Evolutionary conservation across 352 stramenopile species (phyloP).

Genomic region (Phytophthora melonis): DNA sequence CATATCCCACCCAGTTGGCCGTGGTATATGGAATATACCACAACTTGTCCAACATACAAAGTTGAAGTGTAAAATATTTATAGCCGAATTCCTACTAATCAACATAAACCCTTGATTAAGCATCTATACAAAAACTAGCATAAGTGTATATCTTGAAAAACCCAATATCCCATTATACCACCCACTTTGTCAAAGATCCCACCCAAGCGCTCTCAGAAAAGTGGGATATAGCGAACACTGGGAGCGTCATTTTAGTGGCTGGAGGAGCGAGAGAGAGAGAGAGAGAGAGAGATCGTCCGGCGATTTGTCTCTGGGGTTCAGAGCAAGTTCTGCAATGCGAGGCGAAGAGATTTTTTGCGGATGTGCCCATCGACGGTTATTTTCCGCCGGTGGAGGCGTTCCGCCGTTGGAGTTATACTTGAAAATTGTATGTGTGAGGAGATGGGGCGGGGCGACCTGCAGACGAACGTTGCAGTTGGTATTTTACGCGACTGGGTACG

Average conservation of each 20-base stretch:
- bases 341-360: not conserved
- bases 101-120: no score
- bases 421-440: slow-evolving; percentile 18
- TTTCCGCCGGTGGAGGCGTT: slow-evolving; percentile 33
- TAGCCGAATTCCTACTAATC: no score
- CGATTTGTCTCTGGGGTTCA: slow-evolving; percentile 12
- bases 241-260: slow-evolving; percentile 41
- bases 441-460: not conserved
- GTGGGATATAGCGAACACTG: no score
- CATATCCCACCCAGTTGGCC: no score
- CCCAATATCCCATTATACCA: no score
- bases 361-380: slow-evolving; percentile 19
- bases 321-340: slow-evolving; percentile 22
- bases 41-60: no score
- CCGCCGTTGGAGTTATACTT: slow-evolving; percentile 31
- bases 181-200: no score
- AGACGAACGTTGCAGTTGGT: slow-evolving; percentile 11
- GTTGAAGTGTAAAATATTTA: no score
- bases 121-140: no score
- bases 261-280: not conserved
- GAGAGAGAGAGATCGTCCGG: slow-evolving; percentile 4
- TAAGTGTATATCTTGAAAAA: no score
- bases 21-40: no score
- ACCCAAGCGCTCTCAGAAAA: no score
- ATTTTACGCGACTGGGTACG: not conserved